Evolutionary conservation across 108 stramenopile genomes (phyloP), one percentile per base, ranked within the genome.

Genomic region (Nitzschia sp.): DNA sequence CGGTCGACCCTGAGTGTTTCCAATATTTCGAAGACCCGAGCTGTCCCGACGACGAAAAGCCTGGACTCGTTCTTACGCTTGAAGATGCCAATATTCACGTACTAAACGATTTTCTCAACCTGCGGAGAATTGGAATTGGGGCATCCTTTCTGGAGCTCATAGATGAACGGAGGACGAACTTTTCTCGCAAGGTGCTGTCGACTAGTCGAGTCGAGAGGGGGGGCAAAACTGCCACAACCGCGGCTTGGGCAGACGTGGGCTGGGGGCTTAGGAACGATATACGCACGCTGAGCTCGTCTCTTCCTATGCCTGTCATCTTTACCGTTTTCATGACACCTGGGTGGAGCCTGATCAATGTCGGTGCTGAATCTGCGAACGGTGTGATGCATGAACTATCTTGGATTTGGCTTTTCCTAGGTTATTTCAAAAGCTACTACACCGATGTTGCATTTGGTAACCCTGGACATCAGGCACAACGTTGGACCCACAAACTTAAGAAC

Each of bases 271-370:
- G 85, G 4, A 75, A 78, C 35, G 86, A 91, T 47, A 47, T 70
- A 47, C 63, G 68, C n/a, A 78, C 67, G 15, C 55, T 93, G 53
- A 31, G 38, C 4, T 31, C 73, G 5, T 22, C 48, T 48, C 36
- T 82, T 3, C 79, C 85, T 21, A 46, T 82, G 46, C 86, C 93
- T 0, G 83, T 95, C 41, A 84, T 87, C 63, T 58, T 72, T 19
- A 74, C 88, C 27, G 75, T 92, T 63, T 89, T 90, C 64, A 82
- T 91, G 71, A 85, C 91, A 17, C 91, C 91, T 13, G 88, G 85
- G 21, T 78, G 78, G 68, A 72, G 78, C 35, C 54, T 87, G 68
- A 80, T 86, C 71, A 95, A 92, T 78, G n/a, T 95, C 13, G 94
- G 94, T 8, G 58, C 79, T 15, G 82, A 85, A 53, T 38, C 46